Conservation (phyloP, 805 yeast genomes). For the Spathaspora boniae region DNA sequence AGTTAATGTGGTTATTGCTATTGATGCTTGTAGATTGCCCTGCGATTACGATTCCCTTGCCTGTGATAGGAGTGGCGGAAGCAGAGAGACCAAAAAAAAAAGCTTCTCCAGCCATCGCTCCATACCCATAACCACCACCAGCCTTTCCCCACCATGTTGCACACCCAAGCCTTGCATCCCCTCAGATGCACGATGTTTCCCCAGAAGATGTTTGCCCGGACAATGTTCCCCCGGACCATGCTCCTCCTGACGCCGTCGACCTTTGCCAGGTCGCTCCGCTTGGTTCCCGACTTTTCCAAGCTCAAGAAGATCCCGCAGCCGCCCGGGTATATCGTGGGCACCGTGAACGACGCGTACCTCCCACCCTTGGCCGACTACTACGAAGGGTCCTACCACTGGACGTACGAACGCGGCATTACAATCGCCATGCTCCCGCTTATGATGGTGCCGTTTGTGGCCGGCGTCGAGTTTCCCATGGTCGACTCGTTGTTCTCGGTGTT, state of each 20-base stretch:
- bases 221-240: too few species aligned
- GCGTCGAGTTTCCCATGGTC: conserved; percentile 61
- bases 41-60: neutral
- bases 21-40: too few species aligned
- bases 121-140: too few species aligned
- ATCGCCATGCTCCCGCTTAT: conserved; percentile 73
- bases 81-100: conserved; percentile 1
- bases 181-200: too few species aligned
- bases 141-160: too few species aligned
- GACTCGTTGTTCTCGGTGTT: conserved; percentile 70
- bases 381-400: conserved; percentile 93
- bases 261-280: conserved; percentile 15
- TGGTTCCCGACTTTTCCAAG: conserved; percentile 45
- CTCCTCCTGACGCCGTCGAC: too few species aligned
- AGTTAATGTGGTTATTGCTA: neutral
- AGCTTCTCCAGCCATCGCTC: neutral
- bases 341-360: conserved; percentile 83
- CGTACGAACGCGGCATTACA: conserved; percentile 74
- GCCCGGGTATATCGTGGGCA: conserved; percentile 88
- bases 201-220: too few species aligned
- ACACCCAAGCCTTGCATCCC: too few species aligned
- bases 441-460: conserved; percentile 72
- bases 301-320: conserved; percentile 68
- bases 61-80: neutral
- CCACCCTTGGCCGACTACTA: conserved; percentile 58